Base-by-base conservation (phyloP, 768 basidiomycete species). In the Naematelia encephala region DNA sequence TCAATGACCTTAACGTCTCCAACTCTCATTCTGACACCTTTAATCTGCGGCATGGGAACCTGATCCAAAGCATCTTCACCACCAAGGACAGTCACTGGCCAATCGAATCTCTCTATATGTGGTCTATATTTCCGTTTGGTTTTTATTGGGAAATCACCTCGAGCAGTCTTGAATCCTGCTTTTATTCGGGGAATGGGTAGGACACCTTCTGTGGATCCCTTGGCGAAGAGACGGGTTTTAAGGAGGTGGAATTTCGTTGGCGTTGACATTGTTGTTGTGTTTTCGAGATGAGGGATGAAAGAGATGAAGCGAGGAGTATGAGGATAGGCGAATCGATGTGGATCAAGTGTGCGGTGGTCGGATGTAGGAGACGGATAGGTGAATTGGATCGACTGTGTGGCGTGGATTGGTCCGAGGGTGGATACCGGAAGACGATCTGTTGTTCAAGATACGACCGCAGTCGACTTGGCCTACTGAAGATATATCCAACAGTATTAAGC, bases 1-100 rank as follows among this genome's bases (percentile, higher is more conserved):
- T 73, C 70, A 16, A 75, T 66, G 57, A 66, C 64, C 59, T 63
- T 66, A 47, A 70, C 53, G 48, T 59, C 43, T 54, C 65, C 64
- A 61, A 68, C 66, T 47, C 65, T 64, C 69, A 75, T 73, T 60
- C 71, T 75, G 1, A 75, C 67, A 3, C 73, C 73, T 45, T 64
- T 65, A 46, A 72, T 48, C 48, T 13, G 51, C 52, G 21, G 52
- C 28, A 39, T 14, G 28, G 14, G 26, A 34, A 21, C 27, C n/a
- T 23, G 22, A 4, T 28, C 27, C 27, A 27, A 29, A n/a, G 50
- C 39, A 22, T 42, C 30, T 25, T 28, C 27, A 8, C 51, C 55
- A 10, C 30, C 34, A 1, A 63, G 54, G 5, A 63, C 28, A 5
- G 50, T 57, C 12, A 72, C 47, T 12, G 70, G 66, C 55, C 60